These are phyloP conservation scores for Grigorovia humatica DNA, from an alignment of 805 yeast species.

Conservation along the genomic window DNA sequence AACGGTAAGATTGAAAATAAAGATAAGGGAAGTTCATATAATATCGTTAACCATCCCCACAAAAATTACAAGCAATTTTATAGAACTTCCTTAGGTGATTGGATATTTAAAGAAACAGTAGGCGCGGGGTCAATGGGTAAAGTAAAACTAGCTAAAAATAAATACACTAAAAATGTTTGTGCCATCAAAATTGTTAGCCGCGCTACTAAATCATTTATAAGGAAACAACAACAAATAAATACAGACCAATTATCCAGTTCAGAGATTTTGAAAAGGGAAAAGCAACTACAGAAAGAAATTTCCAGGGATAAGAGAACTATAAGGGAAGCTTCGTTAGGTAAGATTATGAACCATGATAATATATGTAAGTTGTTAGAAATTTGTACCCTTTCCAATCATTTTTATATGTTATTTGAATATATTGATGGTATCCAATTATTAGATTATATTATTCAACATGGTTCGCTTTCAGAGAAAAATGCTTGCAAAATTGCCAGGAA, in stretches of 20 bases:
- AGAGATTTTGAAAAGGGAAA: conserved; percentile 44
- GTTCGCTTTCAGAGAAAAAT: conserved; percentile 80
- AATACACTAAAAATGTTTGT: conserved; percentile 71
- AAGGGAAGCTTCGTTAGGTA: conserved; percentile 89
- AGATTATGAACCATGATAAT: conserved; percentile 79
- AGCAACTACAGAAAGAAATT: conserved; percentile 71
- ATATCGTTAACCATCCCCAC: background rate
- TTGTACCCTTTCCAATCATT: conserved; percentile 91
- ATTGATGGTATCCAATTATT: conserved; percentile 96
- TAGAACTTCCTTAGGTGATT: conserved; percentile 86
- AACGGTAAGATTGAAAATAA: background rate
- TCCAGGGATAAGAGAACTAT: conserved; percentile 86
- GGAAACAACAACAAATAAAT: conserved; percentile 61
- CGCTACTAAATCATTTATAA: conserved; percentile 71
- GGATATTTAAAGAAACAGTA: conserved; percentile 91
- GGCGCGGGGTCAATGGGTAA: conserved; percentile 99
- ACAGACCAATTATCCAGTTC: conserved; percentile 43
- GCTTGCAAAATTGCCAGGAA: conserved; percentile 92
- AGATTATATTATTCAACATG: conserved; percentile 94
- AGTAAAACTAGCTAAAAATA: conserved; percentile 86
- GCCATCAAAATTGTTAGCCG: conserved; percentile 90
- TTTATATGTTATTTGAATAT: conserved; percentile 91
- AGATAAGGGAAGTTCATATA: background rate
- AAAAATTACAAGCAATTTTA: conserved; percentile 36
- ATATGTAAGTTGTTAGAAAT: conserved; percentile 87